Evolutionary conservation across 129 eudicot genomes (phyloP), one percentile per base, ranked within the genome.

Genomic region (Artemisia annua): DNA sequence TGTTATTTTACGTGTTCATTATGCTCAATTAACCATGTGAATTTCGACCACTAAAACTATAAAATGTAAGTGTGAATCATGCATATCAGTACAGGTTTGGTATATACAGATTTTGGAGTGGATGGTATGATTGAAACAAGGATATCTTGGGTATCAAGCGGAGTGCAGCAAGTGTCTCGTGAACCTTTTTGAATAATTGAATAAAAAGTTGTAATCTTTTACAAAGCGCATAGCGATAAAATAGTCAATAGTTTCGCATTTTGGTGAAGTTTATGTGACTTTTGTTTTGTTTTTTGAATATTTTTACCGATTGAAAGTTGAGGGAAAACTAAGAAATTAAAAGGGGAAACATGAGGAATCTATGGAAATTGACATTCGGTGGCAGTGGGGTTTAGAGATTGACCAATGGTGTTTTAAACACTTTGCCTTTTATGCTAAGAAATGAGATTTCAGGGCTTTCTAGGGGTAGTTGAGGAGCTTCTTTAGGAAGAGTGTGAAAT

Each of bases 151-250:
- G 75, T 67, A 73, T 77, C 61, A 62, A 67, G 30, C 63, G 28
- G 32, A 39, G 46, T 39, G 46, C 46, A 39, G 46, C 46, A 39
- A 39, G 46, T 39, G 46, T 44, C 13, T 43, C 18, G 69, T 48
- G 68, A 54, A 65, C 80, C 80, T 73, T 86, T 80, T 59, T 72
- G 83, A 82, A 87, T 79, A 82, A 89, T 81, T 79, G 87, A 79
- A 73, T 32, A 53, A 71, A 86, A 87, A 76, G 84, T 73, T 35
- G 66, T 22, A 48, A 56, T 75, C 65, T 79, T 76, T 88, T 72
- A 70, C 1, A 55, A 80, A 85, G 88, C 78, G 86, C 22, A 26
- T 46, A 72, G 88, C 71, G 83, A 77, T 63, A 71, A 70, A 77
- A 55, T 86, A 74, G 86, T 78, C 75, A 82, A 70, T 82, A 70